A percentile compares a stretch with the other conserved stretches of the same genome.
Conservation (phyloP, 441 rosid genomes). For the Daphne laureola region DNA sequence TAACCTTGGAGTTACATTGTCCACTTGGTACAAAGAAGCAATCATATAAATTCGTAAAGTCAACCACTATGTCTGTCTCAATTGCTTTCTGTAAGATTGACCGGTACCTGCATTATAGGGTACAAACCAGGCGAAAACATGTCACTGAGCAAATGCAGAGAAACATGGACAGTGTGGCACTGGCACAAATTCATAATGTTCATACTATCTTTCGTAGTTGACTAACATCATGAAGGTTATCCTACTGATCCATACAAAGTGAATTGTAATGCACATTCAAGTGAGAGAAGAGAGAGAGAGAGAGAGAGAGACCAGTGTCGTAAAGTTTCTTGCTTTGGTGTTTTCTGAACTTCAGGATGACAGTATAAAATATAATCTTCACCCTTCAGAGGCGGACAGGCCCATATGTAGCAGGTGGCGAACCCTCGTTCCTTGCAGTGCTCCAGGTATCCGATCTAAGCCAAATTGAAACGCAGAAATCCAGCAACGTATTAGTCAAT, state of each 20-base stretch:
- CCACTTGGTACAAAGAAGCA: constrained; percentile 46
- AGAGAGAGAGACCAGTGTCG: constrained; percentile 50
- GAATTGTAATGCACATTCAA: not conserved
- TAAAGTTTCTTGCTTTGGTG: constrained; percentile 66
- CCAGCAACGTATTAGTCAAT: not conserved
- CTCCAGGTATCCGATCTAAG: constrained; percentile 74
- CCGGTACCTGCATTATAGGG: constrained; percentile 40
- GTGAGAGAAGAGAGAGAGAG: not conserved
- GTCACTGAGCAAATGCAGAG: not conserved
- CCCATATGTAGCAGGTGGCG: constrained; percentile 65
- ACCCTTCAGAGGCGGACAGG: constrained; percentile 77
- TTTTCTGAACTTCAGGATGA: constrained; percentile 76
- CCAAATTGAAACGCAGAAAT: constrained; percentile 5
- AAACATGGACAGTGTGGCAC: constrained; percentile 1
- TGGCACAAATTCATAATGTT: not conserved
- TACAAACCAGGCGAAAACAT: constrained; percentile 12
- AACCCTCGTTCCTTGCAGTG: constrained; percentile 74
- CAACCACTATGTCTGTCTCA: constrained; percentile 37
- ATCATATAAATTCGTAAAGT: constrained; percentile 50
- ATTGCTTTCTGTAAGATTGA: constrained; percentile 52
- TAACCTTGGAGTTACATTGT: constrained; percentile 36
- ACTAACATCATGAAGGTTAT: too few relatives aligned
- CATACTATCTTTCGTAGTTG: too few relatives aligned
- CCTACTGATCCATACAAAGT: too few relatives aligned
- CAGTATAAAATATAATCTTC: constrained; percentile 71